These are phyloP conservation scores for Dryas octopetala DNA, from an alignment of 306 rosid species.

Conservation along the genomic window DNA sequence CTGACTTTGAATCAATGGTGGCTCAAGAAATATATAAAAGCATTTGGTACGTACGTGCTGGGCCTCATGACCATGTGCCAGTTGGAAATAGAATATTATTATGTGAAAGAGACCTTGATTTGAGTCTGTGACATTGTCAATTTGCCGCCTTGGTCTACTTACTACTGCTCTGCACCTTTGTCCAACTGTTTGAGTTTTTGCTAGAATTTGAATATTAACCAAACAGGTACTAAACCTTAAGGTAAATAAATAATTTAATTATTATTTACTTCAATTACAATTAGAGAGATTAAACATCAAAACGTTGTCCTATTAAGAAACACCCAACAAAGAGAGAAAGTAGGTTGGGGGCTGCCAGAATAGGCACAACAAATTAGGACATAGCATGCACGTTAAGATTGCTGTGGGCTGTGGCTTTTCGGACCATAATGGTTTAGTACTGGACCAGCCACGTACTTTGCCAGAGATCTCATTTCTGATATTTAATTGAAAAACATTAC, in stretches of 20 bases:
- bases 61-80: neutral
- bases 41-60: neutral
- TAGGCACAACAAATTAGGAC: constrained; percentile 6
- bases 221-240: no score
- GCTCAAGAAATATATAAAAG: neutral
- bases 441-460: constrained; percentile 2
- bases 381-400: constrained; percentile 24
- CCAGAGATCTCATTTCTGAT: neutral
- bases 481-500: neutral
- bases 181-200: constrained; percentile 7
- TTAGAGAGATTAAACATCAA: neutral
- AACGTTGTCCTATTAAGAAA: constrained; percentile 35
- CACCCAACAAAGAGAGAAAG: neutral
- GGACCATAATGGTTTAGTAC: neutral
- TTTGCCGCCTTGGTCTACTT: constrained; percentile 24
- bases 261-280: neutral
- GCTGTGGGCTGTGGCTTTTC: constrained; percentile 2
- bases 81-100: constrained; percentile 11
- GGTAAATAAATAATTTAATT: neutral
- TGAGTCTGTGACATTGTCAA: constrained; percentile 4
- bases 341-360: constrained; percentile 24
- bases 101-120: constrained; percentile 33
- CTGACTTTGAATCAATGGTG: neutral
- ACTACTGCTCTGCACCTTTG: constrained; percentile 1
- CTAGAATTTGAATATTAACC: neutral